Evolutionary conservation across 2,329 filamentous ascomycete genomes (phyloP).

Genomic region (Epichloe coenophiala): DNA sequence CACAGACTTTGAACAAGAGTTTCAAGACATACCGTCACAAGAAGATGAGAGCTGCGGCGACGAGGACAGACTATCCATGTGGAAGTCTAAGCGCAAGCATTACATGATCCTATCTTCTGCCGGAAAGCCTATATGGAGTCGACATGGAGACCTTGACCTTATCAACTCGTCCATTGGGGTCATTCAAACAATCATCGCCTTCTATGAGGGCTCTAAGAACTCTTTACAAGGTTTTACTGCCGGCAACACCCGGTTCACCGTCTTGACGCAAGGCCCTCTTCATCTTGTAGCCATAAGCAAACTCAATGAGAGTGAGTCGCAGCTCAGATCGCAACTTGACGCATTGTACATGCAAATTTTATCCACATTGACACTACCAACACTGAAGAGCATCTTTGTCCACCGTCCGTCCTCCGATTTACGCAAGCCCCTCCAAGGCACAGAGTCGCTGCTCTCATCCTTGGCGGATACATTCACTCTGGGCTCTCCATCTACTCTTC

Average conservation of each 20-base stretch:
- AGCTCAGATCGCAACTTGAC: slow-evolving; percentile 77
- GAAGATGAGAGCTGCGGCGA: slow-evolving; percentile 28
- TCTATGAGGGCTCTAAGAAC: slow-evolving; percentile 73
- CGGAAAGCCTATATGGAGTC: slow-evolving; percentile 92
- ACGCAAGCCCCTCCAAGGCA: slow-evolving; percentile 77
- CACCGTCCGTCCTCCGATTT: slow-evolving; percentile 89
- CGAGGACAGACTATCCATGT: slow-evolving; percentile 52
- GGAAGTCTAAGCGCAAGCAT: slow-evolving; percentile 91
- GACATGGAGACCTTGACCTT: slow-evolving; percentile 79
- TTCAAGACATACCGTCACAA: slow-evolving; percentile 56
- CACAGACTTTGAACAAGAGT: slow-evolving; percentile 60
- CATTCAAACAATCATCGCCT: slow-evolving; percentile 94
- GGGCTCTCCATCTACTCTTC: slow-evolving; percentile 75
- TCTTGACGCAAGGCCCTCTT: slow-evolving; percentile 71
- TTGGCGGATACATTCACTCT: slow-evolving; percentile 88
- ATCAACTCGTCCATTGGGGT: slow-evolving; percentile 93
- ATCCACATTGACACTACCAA: slow-evolving; percentile 83
- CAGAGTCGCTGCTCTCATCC: slow-evolving; percentile 79
- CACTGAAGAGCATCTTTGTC: slow-evolving; percentile 73
- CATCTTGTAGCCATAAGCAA: slow-evolving; percentile 90
- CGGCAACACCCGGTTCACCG: slow-evolving; percentile 70
- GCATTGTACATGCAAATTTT: slow-evolving; percentile 97
- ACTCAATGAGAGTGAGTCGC: slow-evolving; percentile 80
- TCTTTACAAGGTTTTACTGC: slow-evolving; percentile 73
- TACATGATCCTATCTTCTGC: slow-evolving; percentile 93